These are phyloP conservation scores for Hypoxylon trugodes DNA, from an alignment of 495 filamentous ascomycete species.

Conservation along the genomic window DNA sequence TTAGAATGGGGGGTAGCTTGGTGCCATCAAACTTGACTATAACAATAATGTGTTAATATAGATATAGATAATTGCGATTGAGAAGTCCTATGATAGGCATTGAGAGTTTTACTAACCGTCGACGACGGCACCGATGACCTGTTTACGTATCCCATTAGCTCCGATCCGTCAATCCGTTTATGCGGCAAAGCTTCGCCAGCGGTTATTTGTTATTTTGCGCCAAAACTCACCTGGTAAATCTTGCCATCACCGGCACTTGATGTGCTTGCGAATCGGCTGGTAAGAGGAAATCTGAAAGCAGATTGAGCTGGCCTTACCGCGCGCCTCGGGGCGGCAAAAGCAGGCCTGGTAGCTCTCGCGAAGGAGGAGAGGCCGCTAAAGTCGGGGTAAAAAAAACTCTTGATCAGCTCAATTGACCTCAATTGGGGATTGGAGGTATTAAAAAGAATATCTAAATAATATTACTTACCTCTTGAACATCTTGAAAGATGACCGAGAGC, in stretches of 20 bases:
- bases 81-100: neutral
- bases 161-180: conserved; percentile 56
- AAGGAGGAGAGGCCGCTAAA: conserved; percentile 81
- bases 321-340: conserved; percentile 73
- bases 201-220: conserved; percentile 49
- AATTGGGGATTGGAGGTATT: conserved; percentile 46
- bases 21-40: conserved; percentile 91
- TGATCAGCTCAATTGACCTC: conserved; percentile 56
- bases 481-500: conserved; percentile 66
- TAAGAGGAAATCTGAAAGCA: conserved; percentile 64
- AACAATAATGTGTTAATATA: conserved; percentile 20
- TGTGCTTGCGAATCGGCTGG: conserved; percentile 76
- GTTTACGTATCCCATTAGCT: conserved; percentile 62
- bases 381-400: conserved; percentile 44
- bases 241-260: conserved; percentile 73
- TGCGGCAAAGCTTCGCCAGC: conserved; percentile 57
- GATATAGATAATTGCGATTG: neutral
- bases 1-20: conserved; percentile 95
- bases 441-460: conserved; percentile 18
- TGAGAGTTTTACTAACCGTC: conserved; percentile 65
- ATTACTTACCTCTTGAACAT: conserved; percentile 88
- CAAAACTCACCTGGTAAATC: conserved; percentile 79
- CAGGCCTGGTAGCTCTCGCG: conserved; percentile 77
- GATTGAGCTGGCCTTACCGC: conserved; percentile 71
- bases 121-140: conserved; percentile 77